A percentile compares a stretch with the other conserved stretches of the same genome.
These are phyloP conservation scores for Zoysia pacifica DNA, from an alignment of 176 grass and related monocot genomes.

Conservation along the genomic window DNA sequence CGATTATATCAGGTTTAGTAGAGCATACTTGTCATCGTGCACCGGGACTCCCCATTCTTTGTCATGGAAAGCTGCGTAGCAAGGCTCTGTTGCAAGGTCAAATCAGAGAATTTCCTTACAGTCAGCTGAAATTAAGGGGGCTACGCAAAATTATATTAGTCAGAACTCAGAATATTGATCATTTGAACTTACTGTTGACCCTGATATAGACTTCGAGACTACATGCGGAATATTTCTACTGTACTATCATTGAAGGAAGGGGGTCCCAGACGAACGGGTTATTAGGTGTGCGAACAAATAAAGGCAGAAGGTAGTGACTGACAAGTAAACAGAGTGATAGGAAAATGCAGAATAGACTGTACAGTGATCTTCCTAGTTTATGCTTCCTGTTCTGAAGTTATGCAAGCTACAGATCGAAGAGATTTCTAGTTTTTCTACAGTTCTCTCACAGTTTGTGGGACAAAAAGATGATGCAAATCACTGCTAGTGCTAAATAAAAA, in stretches of 20 bases:
- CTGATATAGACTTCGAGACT: neutral
- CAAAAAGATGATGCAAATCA: neutral
- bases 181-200: neutral
- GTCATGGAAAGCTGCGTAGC: conserved; percentile 88
- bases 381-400: conserved; percentile 1
- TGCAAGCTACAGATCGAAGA: neutral
- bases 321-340: neutral
- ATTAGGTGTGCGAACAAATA: conserved; percentile 15
- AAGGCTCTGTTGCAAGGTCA: conserved; percentile 70
- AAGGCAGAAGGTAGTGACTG: neutral
- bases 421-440: neutral
- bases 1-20: conserved; percentile 15
- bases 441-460: conserved; percentile 7
- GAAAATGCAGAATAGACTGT: neutral
- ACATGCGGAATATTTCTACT: conserved; percentile 17
- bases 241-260: no score
- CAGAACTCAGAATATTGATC: neutral
- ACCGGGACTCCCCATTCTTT: conserved; percentile 92
- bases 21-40: conserved; percentile 86
- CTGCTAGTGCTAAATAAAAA: neutral
- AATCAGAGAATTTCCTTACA: conserved; percentile 34
- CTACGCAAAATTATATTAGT: neutral
- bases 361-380: conserved; percentile 4
- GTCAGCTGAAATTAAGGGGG: conserved; percentile 17
- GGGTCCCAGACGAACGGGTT: no score